Conservation (phyloP, 148 eudicot genomes). For the Beta vulgaris region DNA sequence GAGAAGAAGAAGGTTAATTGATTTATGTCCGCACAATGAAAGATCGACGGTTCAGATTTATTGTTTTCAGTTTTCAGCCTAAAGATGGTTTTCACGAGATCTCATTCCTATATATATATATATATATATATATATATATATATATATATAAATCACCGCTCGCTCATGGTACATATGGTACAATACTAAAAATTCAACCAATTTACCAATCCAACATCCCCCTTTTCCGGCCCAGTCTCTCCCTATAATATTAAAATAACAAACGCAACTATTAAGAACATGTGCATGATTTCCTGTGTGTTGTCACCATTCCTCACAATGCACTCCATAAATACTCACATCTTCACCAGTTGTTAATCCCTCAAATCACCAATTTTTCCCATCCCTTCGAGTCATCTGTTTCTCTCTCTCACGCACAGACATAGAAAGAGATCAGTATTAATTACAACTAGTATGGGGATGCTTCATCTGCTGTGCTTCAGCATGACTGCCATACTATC, state of each 20-base stretch:
- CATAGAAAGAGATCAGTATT: neutral
- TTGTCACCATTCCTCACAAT: neutral
- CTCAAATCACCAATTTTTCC: neutral
- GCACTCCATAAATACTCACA: constrained; percentile 31
- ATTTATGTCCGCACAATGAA: too few species aligned
- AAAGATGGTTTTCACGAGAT: too few species aligned
- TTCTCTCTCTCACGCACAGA: neutral
- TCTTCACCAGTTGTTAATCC: neutral
- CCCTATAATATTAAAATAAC: neutral
- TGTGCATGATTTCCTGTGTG: neutral
- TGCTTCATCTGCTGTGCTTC: neutral
- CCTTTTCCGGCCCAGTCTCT: too few species aligned
- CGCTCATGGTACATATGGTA: too few species aligned
- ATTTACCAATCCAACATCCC: too few species aligned
- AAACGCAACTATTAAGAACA: neutral
- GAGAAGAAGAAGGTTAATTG: too few species aligned
- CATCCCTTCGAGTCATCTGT: neutral
- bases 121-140: too few species aligned
- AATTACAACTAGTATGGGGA: constrained; percentile 2
- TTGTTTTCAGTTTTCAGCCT: too few species aligned
- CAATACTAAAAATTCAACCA: too few species aligned
- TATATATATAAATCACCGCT: too few species aligned
- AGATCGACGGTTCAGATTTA: too few species aligned
- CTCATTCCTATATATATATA: too few species aligned
- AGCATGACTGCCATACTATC: constrained; percentile 26